Percentiles rank a stretch among this genome's conserved stretches.
Conservation (phyloP, 352 stramenopile species). For the Salisapilia sapeloensis region DNA sequence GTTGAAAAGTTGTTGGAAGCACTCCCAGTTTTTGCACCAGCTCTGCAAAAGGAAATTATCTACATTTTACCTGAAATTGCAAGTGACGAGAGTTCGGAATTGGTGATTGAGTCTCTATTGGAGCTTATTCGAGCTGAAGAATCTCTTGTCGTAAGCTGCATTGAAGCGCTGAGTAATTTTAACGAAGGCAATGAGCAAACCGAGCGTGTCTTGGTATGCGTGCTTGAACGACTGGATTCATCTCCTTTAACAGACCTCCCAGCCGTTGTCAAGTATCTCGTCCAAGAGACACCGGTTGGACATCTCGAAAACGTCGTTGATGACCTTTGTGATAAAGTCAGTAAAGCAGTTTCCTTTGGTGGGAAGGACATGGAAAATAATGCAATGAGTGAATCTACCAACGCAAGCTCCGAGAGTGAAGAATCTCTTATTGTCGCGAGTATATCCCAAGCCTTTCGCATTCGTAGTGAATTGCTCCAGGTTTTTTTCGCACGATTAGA, state of each 20-base stretch:
- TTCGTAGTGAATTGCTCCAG: constrained; percentile 27
- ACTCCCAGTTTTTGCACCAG: constrained; percentile 19
- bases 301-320: constrained; percentile 19
- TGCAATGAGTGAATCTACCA: background rate
- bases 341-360: constrained; percentile 13
- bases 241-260: constrained; percentile 25
- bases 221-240: constrained; percentile 29
- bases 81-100: constrained; percentile 16
- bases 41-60: constrained; percentile 42
- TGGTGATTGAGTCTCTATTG: constrained; percentile 26
- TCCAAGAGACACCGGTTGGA: constrained; percentile 18
- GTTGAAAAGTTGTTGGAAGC: constrained; percentile 28
- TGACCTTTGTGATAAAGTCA: constrained; percentile 29
- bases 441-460: constrained; percentile 34
- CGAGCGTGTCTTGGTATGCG: constrained; percentile 12
- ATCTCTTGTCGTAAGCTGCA: constrained; percentile 25
- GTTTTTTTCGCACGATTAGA: constrained; percentile 14
- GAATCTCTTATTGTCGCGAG: constrained; percentile 24
- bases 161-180: constrained; percentile 48
- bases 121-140: constrained; percentile 34
- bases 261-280: constrained; percentile 42
- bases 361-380: background rate
- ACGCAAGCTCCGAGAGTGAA: constrained; percentile 7
- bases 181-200: constrained; percentile 28
- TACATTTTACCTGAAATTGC: constrained; percentile 49